A percentile compares a stretch with the other conserved stretches of the same genome.
Evolutionary conservation across 495 filamentous ascomycete genomes (phyloP).

Genomic region (Lepidopterella palustris): DNA sequence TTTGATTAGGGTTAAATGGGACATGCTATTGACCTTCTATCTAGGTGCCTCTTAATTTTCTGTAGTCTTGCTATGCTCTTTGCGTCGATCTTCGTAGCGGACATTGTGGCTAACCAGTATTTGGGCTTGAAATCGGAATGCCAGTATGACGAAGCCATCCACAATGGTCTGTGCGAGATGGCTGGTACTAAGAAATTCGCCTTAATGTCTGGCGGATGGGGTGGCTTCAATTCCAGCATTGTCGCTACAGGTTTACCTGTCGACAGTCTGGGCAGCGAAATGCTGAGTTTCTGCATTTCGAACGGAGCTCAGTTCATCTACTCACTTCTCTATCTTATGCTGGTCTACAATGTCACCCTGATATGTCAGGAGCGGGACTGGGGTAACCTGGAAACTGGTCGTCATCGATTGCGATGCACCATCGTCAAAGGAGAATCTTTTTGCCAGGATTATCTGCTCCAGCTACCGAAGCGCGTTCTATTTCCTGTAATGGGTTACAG

Average conservation of each 20-base stretch:
- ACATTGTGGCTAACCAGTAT: neutral
- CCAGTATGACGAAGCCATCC: neutral
- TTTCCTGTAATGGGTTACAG: conserved; percentile 20
- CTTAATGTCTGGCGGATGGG: conserved; percentile 11
- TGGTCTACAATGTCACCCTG: conserved; percentile 18
- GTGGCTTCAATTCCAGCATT: conserved; percentile 13
- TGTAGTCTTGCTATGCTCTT: conserved; percentile 14
- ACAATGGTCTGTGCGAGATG: conserved; percentile 5
- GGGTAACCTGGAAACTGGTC: conserved; percentile 13
- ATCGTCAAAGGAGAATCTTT: conserved; percentile 23
- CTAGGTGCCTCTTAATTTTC: conserved; percentile 8
- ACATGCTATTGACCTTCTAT: neutral
- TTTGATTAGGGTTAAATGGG: neutral
- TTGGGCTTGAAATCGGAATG: neutral
- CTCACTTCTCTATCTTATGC: conserved; percentile 18
- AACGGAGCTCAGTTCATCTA: conserved; percentile 27
- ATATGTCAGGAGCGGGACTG: conserved; percentile 15
- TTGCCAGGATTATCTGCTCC: conserved; percentile 19
- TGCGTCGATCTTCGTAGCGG: conserved; percentile 8
- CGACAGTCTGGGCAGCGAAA: conserved; percentile 8
- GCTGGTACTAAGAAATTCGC: neutral
- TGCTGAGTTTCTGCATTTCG: conserved; percentile 16
- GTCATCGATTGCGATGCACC: conserved; percentile 17
- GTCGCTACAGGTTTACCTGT: neutral
- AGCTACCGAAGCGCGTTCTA: conserved; percentile 19